A percentile compares a stretch with the other conserved stretches of the same genome.
Evolutionary conservation across 2,329 filamentous ascomycete species (phyloP).

Genomic region (Phyllosticta paracitricarpa): DNA sequence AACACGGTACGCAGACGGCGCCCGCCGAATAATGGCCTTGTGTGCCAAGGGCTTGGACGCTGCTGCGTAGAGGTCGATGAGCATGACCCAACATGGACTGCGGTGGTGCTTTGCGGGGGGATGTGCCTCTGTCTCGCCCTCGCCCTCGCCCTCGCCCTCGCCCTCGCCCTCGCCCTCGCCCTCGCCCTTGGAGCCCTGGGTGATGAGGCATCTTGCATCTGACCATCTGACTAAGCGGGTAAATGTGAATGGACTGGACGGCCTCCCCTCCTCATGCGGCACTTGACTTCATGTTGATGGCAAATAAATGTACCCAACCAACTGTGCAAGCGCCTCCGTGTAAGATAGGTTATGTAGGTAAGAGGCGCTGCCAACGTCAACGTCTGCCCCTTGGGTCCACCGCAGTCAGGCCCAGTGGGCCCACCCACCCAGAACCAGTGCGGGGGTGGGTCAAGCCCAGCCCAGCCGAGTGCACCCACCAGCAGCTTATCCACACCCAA

Average conservation of each 20-base stretch:
- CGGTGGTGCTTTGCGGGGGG: not conserved
- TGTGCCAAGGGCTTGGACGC: not conserved
- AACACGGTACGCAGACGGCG: not conserved
- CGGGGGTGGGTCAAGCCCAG: not conserved
- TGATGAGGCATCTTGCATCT: no score
- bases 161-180: no score
- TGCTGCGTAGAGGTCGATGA: no score
- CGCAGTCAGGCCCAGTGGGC: no score
- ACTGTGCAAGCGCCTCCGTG: not conserved
- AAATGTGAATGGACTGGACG: not conserved
- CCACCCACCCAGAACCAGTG: not conserved
- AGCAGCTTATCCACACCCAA: not conserved
- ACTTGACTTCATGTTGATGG: not conserved
- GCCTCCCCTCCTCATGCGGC: not conserved
- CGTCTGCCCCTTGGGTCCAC: no score
- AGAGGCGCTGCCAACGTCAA: not conserved
- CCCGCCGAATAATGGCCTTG: not conserved
- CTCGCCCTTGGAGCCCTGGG: no score
- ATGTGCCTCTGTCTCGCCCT: not conserved
- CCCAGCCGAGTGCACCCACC: not conserved
- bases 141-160: no score
- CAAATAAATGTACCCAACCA: not conserved
- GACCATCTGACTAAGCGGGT: not conserved
- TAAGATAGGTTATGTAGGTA: no score
- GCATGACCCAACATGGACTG: no score